Evolutionary conservation across 208 protist species (phyloP).

Genomic region (Leishmania gerbilli): DNA sequence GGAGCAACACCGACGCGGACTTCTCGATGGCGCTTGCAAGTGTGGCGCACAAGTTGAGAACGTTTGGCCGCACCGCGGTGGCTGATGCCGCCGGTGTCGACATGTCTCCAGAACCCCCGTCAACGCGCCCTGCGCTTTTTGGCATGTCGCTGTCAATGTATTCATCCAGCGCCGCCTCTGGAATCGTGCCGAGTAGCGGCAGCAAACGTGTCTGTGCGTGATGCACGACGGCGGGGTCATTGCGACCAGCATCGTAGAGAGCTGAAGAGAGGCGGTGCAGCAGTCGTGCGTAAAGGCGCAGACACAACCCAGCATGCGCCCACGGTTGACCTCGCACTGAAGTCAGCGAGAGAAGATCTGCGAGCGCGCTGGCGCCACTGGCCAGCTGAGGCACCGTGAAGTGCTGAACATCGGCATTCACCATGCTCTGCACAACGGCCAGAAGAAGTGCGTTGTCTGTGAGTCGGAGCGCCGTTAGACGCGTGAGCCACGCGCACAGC

Average conservation of each 20-base stretch:
- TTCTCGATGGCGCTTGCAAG: conserved; percentile 24
- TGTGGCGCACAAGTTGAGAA: background rate
- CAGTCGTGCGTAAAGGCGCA: conserved; percentile 12
- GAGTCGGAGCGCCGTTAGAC: conserved; percentile 38
- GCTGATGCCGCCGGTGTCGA: background rate
- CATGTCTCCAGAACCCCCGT: background rate
- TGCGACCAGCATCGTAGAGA: conserved; percentile 17
- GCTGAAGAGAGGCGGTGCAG: conserved; percentile 8
- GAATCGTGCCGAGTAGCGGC: conserved; percentile 26
- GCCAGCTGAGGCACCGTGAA: conserved; percentile 43
- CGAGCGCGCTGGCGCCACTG: conserved; percentile 26
- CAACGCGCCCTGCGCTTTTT: background rate
- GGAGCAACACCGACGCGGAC: conserved; percentile 30
- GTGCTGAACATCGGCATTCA: background rate
- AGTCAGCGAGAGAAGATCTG: background rate
- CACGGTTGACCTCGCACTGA: conserved; percentile 4
- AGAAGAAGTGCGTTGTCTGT: conserved; percentile 37
- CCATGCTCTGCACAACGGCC: conserved; percentile 29
- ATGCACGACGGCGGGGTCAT: conserved; percentile 5
- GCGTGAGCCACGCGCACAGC: conserved; percentile 55
- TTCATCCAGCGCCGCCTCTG: conserved; percentile 26
- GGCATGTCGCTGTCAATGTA: conserved; percentile 5
- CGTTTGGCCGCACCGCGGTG: background rate
- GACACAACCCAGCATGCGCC: conserved; percentile 21
- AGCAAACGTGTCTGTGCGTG: conserved; percentile 15